Base-by-base conservation (phyloP, 805 yeast genomes). In the Cyberlindnera misumaiensis region DNA sequence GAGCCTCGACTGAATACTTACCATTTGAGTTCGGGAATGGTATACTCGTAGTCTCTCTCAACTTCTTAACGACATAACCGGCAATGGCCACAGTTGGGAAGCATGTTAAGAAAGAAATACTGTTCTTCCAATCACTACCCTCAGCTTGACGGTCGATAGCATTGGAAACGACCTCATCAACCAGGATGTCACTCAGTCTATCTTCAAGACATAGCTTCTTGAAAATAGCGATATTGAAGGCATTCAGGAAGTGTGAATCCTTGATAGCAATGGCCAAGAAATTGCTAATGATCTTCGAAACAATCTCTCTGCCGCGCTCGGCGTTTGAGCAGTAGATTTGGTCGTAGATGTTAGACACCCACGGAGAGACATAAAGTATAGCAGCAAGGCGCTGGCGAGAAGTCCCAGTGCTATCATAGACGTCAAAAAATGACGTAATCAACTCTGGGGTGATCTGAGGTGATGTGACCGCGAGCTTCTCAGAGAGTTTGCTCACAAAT, bases 81-180 rank as follows among this genome's bases (percentile, higher is more conserved):
- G 87, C 79, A 2, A 84, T 67, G 45, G 80, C 85, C n/a, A 80
- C 65, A 1, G 90, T 78, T 3, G 95, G 88, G 16, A 75, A 64
- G 11, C 75, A 58, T 1, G 81, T 71, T 46, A 86, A 63, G n/a
- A 82, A 67, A 1, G 81, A 69, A 2, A 81, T 69, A 5, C 79
- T 70, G 34, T 71, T 73, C 14, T 70, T 68, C 86, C 86, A 83
- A 34, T 72, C 78, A 28, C 75, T 72, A 4, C 80, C 83, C 47
- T 81, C 86, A n/a, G 86, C 79, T 47, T 81, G 83, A 51, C 80
- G 75, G 46, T 83, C 93, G 47, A 84, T 71, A 1, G 88, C 81
- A 45, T 79, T 80, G 2, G 79, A 73, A 5, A 85, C 74, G 16
- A 83, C 74, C 51, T 85, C 96, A 45, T 83, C 88, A 10, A 86